These are phyloP conservation scores for Apiospora kogelbergensis DNA, from an alignment of 2,329 filamentous ascomycete genomes.

Conservation along the genomic window DNA sequence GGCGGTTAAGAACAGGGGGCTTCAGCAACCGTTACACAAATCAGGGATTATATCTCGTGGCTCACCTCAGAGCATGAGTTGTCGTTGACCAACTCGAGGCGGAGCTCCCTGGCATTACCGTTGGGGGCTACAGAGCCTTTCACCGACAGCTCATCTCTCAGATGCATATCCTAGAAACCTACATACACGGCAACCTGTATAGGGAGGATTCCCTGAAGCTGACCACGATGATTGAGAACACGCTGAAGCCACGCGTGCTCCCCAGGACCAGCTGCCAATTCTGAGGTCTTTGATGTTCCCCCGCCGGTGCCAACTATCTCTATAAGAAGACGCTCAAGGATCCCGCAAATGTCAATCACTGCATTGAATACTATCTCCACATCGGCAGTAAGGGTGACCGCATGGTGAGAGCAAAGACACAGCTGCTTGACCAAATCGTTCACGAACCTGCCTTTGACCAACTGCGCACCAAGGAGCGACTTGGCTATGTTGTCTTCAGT, in stretches of 20 bases:
- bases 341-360: slow-evolving; percentile 85
- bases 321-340: slow-evolving; percentile 82
- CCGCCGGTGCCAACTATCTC: slow-evolving; percentile 77
- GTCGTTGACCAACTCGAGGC: slow-evolving; percentile 77
- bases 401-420: slow-evolving; percentile 69
- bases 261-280: slow-evolving; percentile 78
- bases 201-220: slow-evolving; percentile 87
- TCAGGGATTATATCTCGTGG: slow-evolving; percentile 80
- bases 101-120: slow-evolving; percentile 73
- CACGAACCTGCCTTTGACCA: slow-evolving; percentile 95
- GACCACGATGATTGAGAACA: slow-evolving; percentile 78
- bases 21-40: slow-evolving; percentile 82
- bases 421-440: slow-evolving; percentile 85
- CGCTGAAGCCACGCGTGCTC: slow-evolving; percentile 70
- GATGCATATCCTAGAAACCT: slow-evolving; percentile 81
- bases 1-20: slow-evolving; percentile 86
- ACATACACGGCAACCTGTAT: slow-evolving; percentile 90
- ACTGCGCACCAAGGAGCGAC: slow-evolving; percentile 92
- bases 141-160: slow-evolving; percentile 79
- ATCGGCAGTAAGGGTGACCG: slow-evolving; percentile 70
- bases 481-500: slow-evolving; percentile 94
- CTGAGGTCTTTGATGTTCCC: slow-evolving; percentile 74
- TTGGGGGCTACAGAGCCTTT: slow-evolving; percentile 73
- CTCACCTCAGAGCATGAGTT: slow-evolving; percentile 75
- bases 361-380: slow-evolving; percentile 75